Evolutionary conservation across 768 basidiomycete genomes (phyloP).

Genomic region (Lentinula guzmanii): DNA sequence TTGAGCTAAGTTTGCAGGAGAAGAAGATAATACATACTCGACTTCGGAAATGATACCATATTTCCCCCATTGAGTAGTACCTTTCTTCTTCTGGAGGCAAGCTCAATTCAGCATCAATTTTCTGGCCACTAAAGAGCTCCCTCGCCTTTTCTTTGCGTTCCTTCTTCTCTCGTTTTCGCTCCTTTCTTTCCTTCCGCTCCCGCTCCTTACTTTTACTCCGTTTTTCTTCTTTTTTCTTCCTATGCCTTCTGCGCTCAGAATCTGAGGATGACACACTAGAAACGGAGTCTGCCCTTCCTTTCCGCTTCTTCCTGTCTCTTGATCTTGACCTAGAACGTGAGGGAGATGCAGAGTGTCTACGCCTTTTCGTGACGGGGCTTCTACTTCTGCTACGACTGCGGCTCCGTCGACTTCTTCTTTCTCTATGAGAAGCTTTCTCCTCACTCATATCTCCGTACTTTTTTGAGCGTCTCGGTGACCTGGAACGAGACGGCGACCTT

Average conservation of each 20-base stretch:
- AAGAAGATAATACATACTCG: conserved; percentile 52
- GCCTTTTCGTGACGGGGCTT: not conserved
- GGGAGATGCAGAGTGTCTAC: not conserved
- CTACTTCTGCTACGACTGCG: conserved; percentile 1
- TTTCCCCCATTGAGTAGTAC: conserved; percentile 75
- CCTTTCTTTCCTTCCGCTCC: conserved; percentile 38
- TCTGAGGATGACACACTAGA: conserved; percentile 40
- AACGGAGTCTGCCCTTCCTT: conserved; percentile 24
- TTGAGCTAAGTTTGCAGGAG: not conserved
- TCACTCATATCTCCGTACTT: not conserved
- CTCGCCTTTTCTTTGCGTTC: conserved; percentile 60
- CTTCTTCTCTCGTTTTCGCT: conserved; percentile 60
- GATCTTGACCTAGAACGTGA: conserved; percentile 30
- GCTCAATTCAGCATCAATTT: not conserved
- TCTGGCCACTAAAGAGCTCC: conserved; percentile 5
- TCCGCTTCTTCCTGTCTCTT: conserved; percentile 17
- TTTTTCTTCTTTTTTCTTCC: conserved; percentile 39
- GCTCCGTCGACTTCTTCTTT: not conserved
- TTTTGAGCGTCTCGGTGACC: not conserved
- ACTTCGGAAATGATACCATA: conserved; percentile 81
- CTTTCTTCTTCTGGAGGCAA: conserved; percentile 46
- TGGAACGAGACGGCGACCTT: not conserved
- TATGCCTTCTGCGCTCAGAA: conserved; percentile 36
- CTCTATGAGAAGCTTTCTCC: not conserved
- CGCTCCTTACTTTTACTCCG: conserved; percentile 38